Evolutionary conservation across 331 rosid genomes (phyloP).

Genomic region (Acacia pycnantha): DNA sequence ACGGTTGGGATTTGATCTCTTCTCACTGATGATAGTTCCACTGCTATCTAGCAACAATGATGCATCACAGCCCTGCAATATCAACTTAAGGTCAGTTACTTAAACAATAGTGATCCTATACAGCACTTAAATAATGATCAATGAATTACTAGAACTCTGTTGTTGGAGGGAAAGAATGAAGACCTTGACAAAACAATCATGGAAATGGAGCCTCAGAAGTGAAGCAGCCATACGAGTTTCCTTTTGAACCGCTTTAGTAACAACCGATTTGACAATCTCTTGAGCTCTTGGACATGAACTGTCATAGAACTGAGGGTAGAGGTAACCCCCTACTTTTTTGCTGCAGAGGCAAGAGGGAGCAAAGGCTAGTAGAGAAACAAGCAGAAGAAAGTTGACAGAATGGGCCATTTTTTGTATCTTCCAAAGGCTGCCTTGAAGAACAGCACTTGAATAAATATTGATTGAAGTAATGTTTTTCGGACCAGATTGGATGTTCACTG

Average conservation of each 20-base stretch:
- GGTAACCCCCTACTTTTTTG: constrained; percentile 46
- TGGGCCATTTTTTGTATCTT: constrained; percentile 41
- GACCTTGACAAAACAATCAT: constrained; percentile 96
- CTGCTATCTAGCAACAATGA: constrained; percentile 69
- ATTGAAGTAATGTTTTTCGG: constrained; percentile 20
- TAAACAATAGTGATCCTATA: not conserved
- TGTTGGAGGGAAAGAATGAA: not conserved
- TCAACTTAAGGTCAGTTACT: constrained; percentile 13
- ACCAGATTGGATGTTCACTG: constrained; percentile 35
- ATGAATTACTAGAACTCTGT: not conserved
- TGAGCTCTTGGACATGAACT: constrained; percentile 79
- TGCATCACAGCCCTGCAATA: constrained; percentile 87
- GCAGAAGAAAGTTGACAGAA: constrained; percentile 38
- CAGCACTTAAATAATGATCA: not conserved
- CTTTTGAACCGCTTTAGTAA: constrained; percentile 57
- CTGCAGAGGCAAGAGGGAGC: constrained; percentile 52
- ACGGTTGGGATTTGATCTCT: constrained; percentile 65
- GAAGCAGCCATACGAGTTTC: constrained; percentile 89
- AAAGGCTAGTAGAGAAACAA: constrained; percentile 58
- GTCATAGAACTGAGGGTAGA: constrained; percentile 88
- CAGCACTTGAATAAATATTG: constrained; percentile 17
- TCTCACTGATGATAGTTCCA: constrained; percentile 61
- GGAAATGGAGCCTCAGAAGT: constrained; percentile 79
- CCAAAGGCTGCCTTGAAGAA: constrained; percentile 19
- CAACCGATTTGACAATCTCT: constrained; percentile 58